These are phyloP conservation scores for Exophiala sp. DNA, from an alignment of 2,329 filamentous ascomycete genomes.

Conservation along the genomic window DNA sequence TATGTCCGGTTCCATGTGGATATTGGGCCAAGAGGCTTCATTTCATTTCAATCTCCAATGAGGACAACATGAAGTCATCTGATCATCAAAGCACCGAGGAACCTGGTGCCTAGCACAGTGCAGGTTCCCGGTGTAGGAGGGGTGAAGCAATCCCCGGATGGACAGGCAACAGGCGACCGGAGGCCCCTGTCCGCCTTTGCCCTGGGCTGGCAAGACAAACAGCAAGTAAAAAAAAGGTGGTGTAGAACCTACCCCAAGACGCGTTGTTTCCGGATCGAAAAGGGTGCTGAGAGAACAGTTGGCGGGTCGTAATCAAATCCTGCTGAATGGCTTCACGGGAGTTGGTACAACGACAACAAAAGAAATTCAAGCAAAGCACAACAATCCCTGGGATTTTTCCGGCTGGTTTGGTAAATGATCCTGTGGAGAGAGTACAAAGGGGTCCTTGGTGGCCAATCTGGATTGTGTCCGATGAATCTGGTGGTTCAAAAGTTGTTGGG, in stretches of 20 bases:
- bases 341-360: constrained; percentile 3
- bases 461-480: background rate
- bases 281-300: background rate
- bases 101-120: background rate
- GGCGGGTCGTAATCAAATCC: background rate
- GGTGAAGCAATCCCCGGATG: background rate
- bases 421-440: constrained; percentile 26
- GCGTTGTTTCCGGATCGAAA: background rate
- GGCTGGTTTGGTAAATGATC: constrained; percentile 21
- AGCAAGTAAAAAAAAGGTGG: background rate
- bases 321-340: constrained; percentile 3
- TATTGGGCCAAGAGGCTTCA: background rate
- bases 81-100: background rate
- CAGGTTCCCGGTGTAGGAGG: background rate
- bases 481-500: background rate
- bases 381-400: constrained; percentile 26
- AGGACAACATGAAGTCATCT: background rate
- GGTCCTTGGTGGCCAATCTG: constrained; percentile 1
- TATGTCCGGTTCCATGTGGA: background rate
- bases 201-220: background rate
- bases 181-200: background rate
- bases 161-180: background rate
- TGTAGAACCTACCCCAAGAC: constrained; percentile 1
- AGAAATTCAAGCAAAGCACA: constrained; percentile 3
- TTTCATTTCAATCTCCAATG: background rate